These are phyloP conservation scores for Tetrapisispora phaffii DNA, from an alignment of 805 yeast genomes.

Conservation along the genomic window DNA sequence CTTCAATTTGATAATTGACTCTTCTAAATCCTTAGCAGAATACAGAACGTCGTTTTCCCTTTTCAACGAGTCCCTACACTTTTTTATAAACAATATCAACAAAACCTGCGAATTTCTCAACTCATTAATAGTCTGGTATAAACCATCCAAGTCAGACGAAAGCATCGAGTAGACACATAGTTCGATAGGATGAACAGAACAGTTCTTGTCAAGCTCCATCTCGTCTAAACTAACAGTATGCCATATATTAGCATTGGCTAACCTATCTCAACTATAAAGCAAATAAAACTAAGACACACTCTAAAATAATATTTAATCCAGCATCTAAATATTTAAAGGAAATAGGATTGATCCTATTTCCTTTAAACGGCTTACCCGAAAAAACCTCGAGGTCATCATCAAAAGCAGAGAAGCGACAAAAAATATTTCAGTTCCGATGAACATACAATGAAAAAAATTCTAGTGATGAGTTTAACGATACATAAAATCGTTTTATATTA, in stretches of 20 bases:
- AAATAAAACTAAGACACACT: too few species aligned
- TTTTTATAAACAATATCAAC: conserved; percentile 19
- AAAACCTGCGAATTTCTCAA: conserved; percentile 27
- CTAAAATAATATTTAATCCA: too few species aligned
- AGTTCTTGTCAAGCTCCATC: neutral
- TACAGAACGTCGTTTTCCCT: conserved; percentile 15
- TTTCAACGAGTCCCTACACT: conserved; percentile 16
- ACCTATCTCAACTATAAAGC: too few species aligned
- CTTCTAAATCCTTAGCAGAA: conserved; percentile 5
- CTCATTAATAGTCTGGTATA: conserved; percentile 25
- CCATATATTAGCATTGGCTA: too few species aligned
- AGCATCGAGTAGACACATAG: conserved; percentile 24
- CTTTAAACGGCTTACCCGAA: too few species aligned
- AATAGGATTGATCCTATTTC: too few species aligned
- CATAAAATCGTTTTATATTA: too few species aligned
- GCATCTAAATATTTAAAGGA: too few species aligned
- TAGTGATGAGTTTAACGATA: neutral
- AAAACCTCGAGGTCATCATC: neutral
- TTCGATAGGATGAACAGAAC: conserved; percentile 24
- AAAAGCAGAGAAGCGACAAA: neutral
- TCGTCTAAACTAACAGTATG: too few species aligned
- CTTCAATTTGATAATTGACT: neutral
- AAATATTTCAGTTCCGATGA: neutral
- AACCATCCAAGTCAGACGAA: conserved; percentile 24
- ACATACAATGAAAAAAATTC: neutral